Conservation (phyloP, 257 asterid genomes). For the Ajuga chamaepitys region DNA sequence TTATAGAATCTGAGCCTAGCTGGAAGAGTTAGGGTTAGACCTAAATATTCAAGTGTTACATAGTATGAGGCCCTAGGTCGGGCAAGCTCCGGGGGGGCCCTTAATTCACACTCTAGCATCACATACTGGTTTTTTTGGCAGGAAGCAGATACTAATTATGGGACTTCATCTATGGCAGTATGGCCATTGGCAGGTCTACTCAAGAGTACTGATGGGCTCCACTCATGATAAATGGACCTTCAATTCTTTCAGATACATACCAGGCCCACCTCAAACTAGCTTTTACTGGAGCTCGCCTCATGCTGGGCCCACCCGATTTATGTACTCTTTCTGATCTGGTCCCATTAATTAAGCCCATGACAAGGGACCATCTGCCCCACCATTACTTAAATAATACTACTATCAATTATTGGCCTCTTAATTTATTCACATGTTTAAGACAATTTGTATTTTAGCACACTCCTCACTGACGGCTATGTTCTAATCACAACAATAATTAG, state of each 20-base stretch:
- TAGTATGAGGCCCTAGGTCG: too few relatives aligned
- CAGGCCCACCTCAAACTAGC: neutral
- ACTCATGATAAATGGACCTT: neutral
- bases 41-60: too few relatives aligned
- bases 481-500: too few relatives aligned
- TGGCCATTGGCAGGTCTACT: too few relatives aligned
- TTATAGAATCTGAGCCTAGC: too few relatives aligned
- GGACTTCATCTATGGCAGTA: neutral
- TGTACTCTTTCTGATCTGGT: neutral
- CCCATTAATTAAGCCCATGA: slow-evolving; percentile 20
- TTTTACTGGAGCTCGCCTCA: neutral
- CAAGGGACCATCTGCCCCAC: slow-evolving; percentile 5
- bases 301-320: slow-evolving; percentile 11
- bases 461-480: too few relatives aligned
- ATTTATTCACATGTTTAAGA: slow-evolving; percentile 16
- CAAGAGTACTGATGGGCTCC: neutral
- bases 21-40: too few relatives aligned
- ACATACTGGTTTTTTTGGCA: too few relatives aligned
- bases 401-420: neutral
- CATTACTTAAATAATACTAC: neutral
- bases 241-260: neutral
- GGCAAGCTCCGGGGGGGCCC: too few relatives aligned
- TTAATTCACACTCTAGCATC: too few relatives aligned
- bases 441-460: neutral
- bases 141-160: neutral